Evolutionary conservation across 176 grass and related monocot species (phyloP), one percentile per base, ranked within the genome.

Genomic region (Zea luxurians): DNA sequence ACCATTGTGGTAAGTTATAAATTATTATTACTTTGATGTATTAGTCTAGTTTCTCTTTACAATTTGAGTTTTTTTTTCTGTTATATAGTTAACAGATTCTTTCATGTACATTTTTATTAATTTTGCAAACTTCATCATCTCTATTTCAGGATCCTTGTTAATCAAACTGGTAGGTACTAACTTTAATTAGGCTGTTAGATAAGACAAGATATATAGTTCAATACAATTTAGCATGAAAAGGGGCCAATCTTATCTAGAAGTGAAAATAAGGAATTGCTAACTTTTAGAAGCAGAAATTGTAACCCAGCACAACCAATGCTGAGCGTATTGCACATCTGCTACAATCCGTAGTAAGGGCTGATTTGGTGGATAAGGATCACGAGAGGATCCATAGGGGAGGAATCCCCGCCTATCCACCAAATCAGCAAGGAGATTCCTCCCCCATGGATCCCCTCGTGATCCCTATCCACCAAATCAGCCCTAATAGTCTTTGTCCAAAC

Each of bases 1-100:
- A 89, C 84, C 59, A 87, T 99, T 79, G 96, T 95, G 49, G 96
- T 99, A 84, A 83, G 82, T 86, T 57, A 49, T 41, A 10, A 49
- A 36, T 7, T 52, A 44, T 11, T 52, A 34, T 20, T 68, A 13
- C 38, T 37, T 16, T 37, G 10, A 21, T 8, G 21, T 36, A 18
- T 21, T 71, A 45, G 34, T 83, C 36, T 78, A 37, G 2, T 83
- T 77, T 61, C 43, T 46, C 17, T 65, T 35, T 44, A 55, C 21
- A 48, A 60, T 2, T 9, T 40, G 8, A n/a, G 2, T 9, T 48
- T 81, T 73, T 9, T 55, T 82, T 75, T 69, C 35, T 16, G 64
- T 60, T 40, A 55, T 75, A 62, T 47, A 37, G 12, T 59, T 70
- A 6, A n/a, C 6, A 18, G 15, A 52, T 50, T 73, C 52, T 76